Conservation (phyloP, 2,329 filamentous ascomycete genomes). For the Ophiostoma novo-ulmi region DNA sequence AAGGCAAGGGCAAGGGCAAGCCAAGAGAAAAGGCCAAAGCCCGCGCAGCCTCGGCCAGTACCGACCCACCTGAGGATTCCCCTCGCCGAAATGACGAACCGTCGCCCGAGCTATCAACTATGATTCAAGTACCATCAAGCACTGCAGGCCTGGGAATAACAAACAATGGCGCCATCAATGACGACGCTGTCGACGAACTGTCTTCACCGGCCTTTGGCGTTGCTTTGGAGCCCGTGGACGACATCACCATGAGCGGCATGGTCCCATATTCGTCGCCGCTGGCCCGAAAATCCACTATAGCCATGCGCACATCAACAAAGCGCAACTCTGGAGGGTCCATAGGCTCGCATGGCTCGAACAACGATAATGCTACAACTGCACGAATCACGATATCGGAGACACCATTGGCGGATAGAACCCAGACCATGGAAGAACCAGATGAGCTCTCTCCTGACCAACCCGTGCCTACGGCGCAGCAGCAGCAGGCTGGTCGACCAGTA, state of each 20-base stretch:
- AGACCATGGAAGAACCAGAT: constrained; percentile 23
- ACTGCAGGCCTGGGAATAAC: not conserved
- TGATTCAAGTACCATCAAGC: constrained; percentile 4
- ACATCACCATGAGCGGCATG: not conserved
- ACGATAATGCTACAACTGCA: not conserved
- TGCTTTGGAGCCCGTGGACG: not conserved
- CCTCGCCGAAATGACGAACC: constrained; percentile 32
- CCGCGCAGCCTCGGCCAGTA: not conserved
- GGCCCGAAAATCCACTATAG: constrained; percentile 24
- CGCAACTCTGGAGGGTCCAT: not conserved
- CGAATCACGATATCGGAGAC: not conserved
- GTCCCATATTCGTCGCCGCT: constrained; percentile 26
- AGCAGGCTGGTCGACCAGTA: not conserved
- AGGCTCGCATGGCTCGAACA: not conserved
- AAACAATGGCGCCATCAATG: constrained; percentile 15
- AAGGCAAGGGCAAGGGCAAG: not conserved
- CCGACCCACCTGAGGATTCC: not conserved
- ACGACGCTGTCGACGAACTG: constrained; percentile 32
- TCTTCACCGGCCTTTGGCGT: constrained; percentile 29
- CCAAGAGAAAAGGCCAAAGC: not conserved
- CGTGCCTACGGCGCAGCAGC: not conserved
- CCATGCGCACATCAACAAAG: not conserved
- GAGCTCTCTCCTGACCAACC: constrained; percentile 27
- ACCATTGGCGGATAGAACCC: not conserved
- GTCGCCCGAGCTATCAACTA: constrained; percentile 32